Conservation (phyloP, 345 rosid genomes). For the Psidium guajava region DNA sequence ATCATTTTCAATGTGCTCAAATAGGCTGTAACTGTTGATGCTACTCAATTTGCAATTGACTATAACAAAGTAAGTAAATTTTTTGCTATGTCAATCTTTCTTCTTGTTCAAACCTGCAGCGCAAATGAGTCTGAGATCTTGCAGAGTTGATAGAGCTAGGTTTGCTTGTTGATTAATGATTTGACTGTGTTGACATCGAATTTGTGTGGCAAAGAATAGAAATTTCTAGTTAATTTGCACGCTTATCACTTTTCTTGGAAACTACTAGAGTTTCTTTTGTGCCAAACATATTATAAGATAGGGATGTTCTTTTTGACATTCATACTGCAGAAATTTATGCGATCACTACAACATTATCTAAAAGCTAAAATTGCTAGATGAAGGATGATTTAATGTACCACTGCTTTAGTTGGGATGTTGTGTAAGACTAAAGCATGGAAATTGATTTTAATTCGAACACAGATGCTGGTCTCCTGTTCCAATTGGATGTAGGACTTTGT, state of each 20-base stretch:
- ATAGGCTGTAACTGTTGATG: background rate
- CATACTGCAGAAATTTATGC: background rate
- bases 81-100: background rate
- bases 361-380: background rate
- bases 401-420: background rate
- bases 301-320: background rate
- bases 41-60: background rate
- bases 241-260: background rate
- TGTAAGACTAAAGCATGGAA: background rate
- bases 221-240: background rate
- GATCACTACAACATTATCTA: background rate
- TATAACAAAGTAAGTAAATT: background rate
- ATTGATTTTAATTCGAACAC: background rate
- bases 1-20: background rate
- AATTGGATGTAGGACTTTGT: background rate
- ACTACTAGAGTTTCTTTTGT: background rate
- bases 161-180: background rate
- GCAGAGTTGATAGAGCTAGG: background rate
- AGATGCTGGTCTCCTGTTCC: background rate
- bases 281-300: background rate
- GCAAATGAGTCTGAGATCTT: background rate
- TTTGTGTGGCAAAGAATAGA: background rate
- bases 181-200: background rate
- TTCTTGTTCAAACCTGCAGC: background rate
- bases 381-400: background rate